A percentile compares a stretch with the other conserved stretches of the same genome.
phyloP scores from a whole-genome alignment of 805 yeast species.

The Sugiyamaella qingdaonensis region DNA sequence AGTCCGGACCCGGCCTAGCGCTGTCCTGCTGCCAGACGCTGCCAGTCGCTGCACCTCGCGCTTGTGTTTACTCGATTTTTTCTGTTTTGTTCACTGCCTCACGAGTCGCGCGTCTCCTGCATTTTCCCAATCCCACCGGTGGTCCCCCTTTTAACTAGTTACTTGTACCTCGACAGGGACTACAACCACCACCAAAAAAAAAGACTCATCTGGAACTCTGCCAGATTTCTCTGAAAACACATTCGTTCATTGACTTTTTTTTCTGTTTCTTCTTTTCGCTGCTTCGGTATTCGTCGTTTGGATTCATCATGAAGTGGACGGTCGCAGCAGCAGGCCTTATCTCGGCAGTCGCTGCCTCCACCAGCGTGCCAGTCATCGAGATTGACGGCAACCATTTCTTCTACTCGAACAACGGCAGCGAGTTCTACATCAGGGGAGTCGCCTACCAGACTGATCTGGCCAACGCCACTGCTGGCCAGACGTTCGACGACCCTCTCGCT shows the following conservation, averaged over 20 bases:
- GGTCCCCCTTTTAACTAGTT: too few relatives aligned
- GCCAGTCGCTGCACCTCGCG: too few relatives aligned
- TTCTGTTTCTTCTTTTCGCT: neutral
- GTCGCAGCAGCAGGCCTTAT: slow-evolving; percentile 11
- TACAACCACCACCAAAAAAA: too few relatives aligned
- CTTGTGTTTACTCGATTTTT: too few relatives aligned
- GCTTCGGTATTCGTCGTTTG: slow-evolving; percentile 8
- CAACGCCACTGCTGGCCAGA: slow-evolving; percentile 55
- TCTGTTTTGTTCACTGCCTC: too few relatives aligned
- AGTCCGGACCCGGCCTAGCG: too few relatives aligned
- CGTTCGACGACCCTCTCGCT: slow-evolving; percentile 71
- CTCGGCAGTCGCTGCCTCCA: slow-evolving; percentile 23
- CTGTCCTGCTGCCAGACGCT: too few relatives aligned
- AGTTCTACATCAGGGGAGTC: slow-evolving; percentile 82
- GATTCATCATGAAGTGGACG: neutral
- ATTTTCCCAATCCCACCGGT: too few relatives aligned
- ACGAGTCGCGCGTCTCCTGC: too few relatives aligned
- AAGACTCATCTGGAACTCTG: too few relatives aligned
- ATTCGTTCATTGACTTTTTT: slow-evolving; percentile 11
- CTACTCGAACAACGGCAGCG: slow-evolving; percentile 64
- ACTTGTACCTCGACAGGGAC: too few relatives aligned
- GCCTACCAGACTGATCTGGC: slow-evolving; percentile 77
- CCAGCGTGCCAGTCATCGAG: slow-evolving; percentile 48
- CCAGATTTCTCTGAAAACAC: neutral
- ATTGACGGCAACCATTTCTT: slow-evolving; percentile 74